A percentile compares a stretch with the other conserved stretches of the same genome.
phyloP scores from a whole-genome alignment of 2,329 filamentous ascomycete species.

The Amauroascus niger region DNA sequence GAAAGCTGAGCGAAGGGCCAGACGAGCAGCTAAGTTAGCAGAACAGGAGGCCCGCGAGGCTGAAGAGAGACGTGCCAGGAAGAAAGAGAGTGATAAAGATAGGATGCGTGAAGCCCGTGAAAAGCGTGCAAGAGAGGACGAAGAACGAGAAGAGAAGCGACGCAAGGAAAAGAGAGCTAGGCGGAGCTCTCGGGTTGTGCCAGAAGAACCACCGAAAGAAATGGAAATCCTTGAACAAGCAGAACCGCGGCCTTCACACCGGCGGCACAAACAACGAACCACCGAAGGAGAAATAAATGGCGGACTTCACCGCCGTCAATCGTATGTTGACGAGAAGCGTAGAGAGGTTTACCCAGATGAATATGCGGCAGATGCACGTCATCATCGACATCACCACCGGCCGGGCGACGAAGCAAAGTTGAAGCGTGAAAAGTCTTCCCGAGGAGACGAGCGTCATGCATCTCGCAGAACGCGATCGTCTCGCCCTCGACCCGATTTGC shows the following conservation, averaged over 20 bases:
- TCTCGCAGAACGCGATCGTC: constrained; percentile 23
- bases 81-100: constrained; percentile 40
- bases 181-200: constrained; percentile 38
- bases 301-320: constrained; percentile 23
- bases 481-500: constrained; percentile 16
- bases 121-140: constrained; percentile 34
- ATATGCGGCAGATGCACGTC: constrained; percentile 22
- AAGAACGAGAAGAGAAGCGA: constrained; percentile 45
- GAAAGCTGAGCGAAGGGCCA: constrained; percentile 52
- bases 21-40: constrained; percentile 35
- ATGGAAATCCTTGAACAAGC: constrained; percentile 22
- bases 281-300: constrained; percentile 21
- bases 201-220: constrained; percentile 24
- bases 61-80: constrained; percentile 40
- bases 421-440: constrained; percentile 29
- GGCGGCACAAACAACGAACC: constrained; percentile 30
- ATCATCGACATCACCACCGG: constrained; percentile 26
- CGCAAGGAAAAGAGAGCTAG: constrained; percentile 52
- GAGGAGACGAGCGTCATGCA: constrained; percentile 29
- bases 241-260: constrained; percentile 26
- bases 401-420: constrained; percentile 27
- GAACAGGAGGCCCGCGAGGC: constrained; percentile 29
- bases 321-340: constrained; percentile 24
- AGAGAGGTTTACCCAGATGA: constrained; percentile 24
- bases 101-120: constrained; percentile 34